Evolutionary conservation across 2,329 filamentous ascomycete species (phyloP).

Genomic region (Coniosporium tulheliwenetii): DNA sequence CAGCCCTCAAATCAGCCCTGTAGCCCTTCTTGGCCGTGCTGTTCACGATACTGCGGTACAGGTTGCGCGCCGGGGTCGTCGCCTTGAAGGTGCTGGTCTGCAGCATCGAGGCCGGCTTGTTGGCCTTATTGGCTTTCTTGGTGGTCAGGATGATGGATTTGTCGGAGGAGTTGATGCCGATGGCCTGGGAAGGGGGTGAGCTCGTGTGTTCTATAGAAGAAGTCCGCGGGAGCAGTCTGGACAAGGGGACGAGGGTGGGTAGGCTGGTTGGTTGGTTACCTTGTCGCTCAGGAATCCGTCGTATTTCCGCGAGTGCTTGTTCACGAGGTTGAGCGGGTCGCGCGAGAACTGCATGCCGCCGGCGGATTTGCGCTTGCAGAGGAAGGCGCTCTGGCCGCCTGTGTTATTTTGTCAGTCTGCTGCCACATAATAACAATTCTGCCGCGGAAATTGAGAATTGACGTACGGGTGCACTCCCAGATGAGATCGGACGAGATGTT

Average conservation of each 20-base stretch:
- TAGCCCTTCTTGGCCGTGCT: slow-evolving; percentile 72
- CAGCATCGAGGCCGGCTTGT: slow-evolving; percentile 56
- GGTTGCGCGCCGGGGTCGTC: slow-evolving; percentile 65
- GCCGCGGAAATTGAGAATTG: slow-evolving; percentile 3
- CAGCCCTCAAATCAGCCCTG: slow-evolving; percentile 38
- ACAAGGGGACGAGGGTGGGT: slow-evolving; percentile 2
- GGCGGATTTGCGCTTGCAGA: slow-evolving; percentile 72
- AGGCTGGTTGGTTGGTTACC: no score
- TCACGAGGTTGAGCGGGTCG: slow-evolving; percentile 84
- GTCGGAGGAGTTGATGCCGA: slow-evolving; percentile 61
- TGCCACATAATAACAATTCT: background rate
- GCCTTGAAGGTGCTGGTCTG: slow-evolving; percentile 54
- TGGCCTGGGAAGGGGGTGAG: slow-evolving; percentile 39
- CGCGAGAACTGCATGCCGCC: slow-evolving; percentile 83
- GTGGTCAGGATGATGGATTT: slow-evolving; percentile 70
- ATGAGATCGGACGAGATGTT: slow-evolving; percentile 82
- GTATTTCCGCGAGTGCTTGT: slow-evolving; percentile 87
- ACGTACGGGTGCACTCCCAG: slow-evolving; percentile 93
- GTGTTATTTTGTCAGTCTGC: slow-evolving; percentile 4
- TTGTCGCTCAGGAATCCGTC: slow-evolving; percentile 88
- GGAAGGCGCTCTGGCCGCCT: slow-evolving; percentile 82
- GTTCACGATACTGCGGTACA: slow-evolving; percentile 79
- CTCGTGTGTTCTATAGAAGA: background rate
- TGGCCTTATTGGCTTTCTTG: slow-evolving; percentile 62
- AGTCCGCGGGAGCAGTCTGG: slow-evolving; percentile 2